Evolutionary conservation across 1,284 basidiomycete species (phyloP).

Genomic region (Kalmanozyma brasiliensis): DNA sequence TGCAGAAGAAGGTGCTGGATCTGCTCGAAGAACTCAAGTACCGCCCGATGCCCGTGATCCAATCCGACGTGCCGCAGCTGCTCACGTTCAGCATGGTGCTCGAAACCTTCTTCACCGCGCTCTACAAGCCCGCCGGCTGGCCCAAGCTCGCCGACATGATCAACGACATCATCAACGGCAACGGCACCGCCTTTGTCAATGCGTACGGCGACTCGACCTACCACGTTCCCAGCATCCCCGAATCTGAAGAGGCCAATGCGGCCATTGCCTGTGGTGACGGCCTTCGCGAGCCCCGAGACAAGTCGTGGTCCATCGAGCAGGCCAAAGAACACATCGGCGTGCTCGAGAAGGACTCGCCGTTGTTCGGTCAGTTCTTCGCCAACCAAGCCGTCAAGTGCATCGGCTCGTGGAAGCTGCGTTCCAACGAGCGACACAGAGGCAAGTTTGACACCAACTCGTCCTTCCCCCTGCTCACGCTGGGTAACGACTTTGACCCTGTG

Average conservation of each 20-base stretch:
- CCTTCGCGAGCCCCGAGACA: constrained; percentile 10
- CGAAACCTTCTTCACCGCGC: constrained; percentile 25
- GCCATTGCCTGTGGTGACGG: constrained; percentile 49
- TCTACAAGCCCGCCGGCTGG: constrained; percentile 49
- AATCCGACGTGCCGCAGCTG: constrained; percentile 43
- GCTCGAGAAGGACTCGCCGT: constrained; percentile 34
- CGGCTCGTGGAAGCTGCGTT: constrained; percentile 41
- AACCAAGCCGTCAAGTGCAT: constrained; percentile 29
- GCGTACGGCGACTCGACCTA: constrained; percentile 37
- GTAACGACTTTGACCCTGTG: constrained; percentile 57
- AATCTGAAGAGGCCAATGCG: constrained; percentile 27
- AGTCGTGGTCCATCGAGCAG: constrained; percentile 31
- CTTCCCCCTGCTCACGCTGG: constrained; percentile 46
- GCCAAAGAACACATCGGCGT: constrained; percentile 27
- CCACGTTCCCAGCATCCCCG: constrained; percentile 22
- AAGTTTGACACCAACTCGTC: constrained; percentile 45
- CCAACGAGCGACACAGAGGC: constrained; percentile 47
- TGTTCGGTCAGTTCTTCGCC: constrained; percentile 48
- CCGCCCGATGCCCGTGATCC: constrained; percentile 34
- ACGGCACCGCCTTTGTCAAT: constrained; percentile 40
- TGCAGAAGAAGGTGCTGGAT: constrained; percentile 36
- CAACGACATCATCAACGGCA: constrained; percentile 41
- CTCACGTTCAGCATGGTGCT: constrained; percentile 46
- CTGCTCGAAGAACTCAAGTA: constrained; percentile 43
- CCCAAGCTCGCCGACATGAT: constrained; percentile 37